Percentiles rank a stretch among this genome's conserved stretches.
Conservation (phyloP, 148 eudicot genomes). For the Camellia lanceoleosa region DNA sequence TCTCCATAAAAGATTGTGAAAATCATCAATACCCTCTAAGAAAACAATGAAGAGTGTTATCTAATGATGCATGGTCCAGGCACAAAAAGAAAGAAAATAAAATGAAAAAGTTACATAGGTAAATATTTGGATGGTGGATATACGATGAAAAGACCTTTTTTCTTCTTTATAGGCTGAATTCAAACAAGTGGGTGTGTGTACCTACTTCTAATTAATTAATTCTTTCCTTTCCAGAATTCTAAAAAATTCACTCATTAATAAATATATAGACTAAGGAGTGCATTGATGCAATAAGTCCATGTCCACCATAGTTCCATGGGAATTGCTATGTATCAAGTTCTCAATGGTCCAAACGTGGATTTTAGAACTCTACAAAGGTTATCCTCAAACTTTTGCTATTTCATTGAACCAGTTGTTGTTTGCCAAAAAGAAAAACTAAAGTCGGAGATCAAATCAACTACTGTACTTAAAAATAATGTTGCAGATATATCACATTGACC, state of each 20-base stretch:
- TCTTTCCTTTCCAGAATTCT: neutral
- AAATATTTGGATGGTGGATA: conserved; percentile 13
- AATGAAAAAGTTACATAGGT: neutral
- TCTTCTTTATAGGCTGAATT: conserved; percentile 11
- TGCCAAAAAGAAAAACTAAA: no score
- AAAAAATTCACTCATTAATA: neutral
- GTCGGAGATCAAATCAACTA: no score
- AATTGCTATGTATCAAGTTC: neutral
- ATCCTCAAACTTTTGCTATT: neutral
- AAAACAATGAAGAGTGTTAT: conserved; percentile 14
- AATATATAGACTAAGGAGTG: neutral
- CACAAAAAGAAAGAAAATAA: neutral
- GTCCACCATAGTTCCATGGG: neutral
- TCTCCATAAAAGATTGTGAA: conserved; percentile 21
- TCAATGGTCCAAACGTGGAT: neutral
- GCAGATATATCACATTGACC: conserved; percentile 11
- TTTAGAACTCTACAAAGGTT: no score
- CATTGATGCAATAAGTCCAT: neutral
- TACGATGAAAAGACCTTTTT: neutral
- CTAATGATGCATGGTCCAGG: conserved; percentile 25
- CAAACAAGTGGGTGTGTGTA: neutral
- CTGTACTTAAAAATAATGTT: neutral
- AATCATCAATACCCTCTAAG: conserved; percentile 28
- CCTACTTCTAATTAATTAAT: neutral
- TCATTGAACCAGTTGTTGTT: no score